These are phyloP conservation scores for Ophiostoma sp. DNA, from an alignment of 2,329 filamentous ascomycete species.

Conservation along the genomic window DNA sequence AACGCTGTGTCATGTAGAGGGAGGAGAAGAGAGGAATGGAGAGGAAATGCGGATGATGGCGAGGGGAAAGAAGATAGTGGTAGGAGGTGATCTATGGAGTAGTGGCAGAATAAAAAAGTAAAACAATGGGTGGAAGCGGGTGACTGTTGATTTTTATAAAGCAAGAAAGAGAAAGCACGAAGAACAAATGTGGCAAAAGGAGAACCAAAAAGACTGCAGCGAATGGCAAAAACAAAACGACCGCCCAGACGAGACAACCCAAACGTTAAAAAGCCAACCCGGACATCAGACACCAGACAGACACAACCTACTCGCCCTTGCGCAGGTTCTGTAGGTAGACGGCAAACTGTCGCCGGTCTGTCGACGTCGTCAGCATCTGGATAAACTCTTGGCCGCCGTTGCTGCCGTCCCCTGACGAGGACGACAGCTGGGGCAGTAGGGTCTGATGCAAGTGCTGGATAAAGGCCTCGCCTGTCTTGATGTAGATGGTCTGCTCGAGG, in stretches of 20 bases:
- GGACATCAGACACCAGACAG: not conserved
- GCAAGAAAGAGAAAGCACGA: not conserved
- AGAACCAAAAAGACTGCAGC: not conserved
- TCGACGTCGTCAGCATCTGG: conserved; percentile 52
- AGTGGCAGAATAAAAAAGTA: not conserved
- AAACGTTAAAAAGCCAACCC: not conserved
- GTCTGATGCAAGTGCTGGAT: conserved; percentile 60
- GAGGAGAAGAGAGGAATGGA: not conserved
- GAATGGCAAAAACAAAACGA: not conserved
- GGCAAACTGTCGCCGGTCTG: conserved; percentile 57
- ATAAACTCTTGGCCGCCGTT: conserved; percentile 52
- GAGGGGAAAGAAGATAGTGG: not conserved
- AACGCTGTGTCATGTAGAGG: conserved; percentile 8
- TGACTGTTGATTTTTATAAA: not conserved
- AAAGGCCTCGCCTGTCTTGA: conserved; percentile 81
- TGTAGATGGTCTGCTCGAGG: conserved; percentile 83
- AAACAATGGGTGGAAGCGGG: not conserved
- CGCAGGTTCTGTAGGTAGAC: conserved; percentile 58
- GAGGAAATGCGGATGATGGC: not conserved
- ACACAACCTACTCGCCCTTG: conserved; percentile 35
- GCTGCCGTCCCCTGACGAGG: conserved; percentile 11
- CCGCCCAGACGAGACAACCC: not conserved
- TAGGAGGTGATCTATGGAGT: not conserved
- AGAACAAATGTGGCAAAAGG: not conserved
- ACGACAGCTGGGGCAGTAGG: conserved; percentile 60